Percentiles rank a stretch among this genome's conserved stretches.
phyloP scores from a whole-genome alignment of 306 rosid genomes.

The Trichosanthes cucumerina region DNA sequence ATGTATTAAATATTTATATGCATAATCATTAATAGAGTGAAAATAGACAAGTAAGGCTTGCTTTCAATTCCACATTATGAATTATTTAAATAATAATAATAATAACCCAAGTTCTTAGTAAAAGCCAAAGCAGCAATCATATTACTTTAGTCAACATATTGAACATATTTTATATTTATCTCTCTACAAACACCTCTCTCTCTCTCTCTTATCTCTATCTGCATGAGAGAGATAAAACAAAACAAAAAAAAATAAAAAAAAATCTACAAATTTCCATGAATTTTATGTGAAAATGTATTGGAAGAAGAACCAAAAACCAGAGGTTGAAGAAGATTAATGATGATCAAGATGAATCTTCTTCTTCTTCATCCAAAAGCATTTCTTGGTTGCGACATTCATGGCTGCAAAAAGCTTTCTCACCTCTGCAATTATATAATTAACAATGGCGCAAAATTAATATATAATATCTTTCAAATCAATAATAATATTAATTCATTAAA shows the following conservation, averaged over 20 bases:
- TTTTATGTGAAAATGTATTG: background rate
- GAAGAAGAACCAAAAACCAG: background rate
- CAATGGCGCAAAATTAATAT: background rate
- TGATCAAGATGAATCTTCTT: slow-evolving; percentile 8
- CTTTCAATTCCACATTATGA: background rate
- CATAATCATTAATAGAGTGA: slow-evolving; percentile 7
- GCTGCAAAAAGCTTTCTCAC: slow-evolving; percentile 89
- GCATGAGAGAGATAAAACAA: background rate
- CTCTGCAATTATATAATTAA: slow-evolving; percentile 39
- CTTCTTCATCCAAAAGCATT: slow-evolving; percentile 56
- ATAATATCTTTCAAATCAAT: background rate
- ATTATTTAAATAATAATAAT: background rate
- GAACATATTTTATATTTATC: background rate
- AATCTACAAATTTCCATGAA: background rate
- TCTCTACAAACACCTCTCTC: slow-evolving; percentile 1
- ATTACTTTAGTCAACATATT: slow-evolving; percentile 4
- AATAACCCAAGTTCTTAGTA: background rate
- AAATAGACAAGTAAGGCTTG: background rate
- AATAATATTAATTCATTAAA: background rate
- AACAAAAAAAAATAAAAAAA: background rate
- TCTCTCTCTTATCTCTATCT: slow-evolving; percentile 7
- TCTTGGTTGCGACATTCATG: slow-evolving; percentile 68
- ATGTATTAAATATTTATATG: background rate
- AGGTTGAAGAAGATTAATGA: background rate
- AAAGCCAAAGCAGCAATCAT: slow-evolving; percentile 10